Evolutionary conservation across 2,329 filamentous ascomycete species (phyloP), one percentile per base, ranked within the genome.

Genomic region (Phaeosphaeriaceae sp.): DNA sequence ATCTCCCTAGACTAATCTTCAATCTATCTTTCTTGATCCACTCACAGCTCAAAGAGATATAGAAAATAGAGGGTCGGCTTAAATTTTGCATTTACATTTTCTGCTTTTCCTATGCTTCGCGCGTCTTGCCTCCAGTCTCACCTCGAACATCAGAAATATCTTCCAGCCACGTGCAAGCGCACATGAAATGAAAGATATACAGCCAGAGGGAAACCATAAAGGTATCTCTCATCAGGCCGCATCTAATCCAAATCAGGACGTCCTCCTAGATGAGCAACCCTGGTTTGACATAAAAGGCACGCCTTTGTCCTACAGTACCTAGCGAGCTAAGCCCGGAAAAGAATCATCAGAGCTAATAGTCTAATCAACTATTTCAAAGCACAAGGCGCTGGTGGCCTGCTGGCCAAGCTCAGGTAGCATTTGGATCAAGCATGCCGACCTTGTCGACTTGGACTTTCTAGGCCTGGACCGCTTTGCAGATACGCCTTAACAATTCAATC

Each of bases 401-500:
- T 46, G 48, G 48, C 48, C 42, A 2, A 18, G 16, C 6, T 20
- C 42, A n/a, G 42, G 48, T 15, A 42, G 48, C 6, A 17, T 50
- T 2, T 50, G 42, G 29, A 42, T 50, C 18, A 50, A 50, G 23
- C 12, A 46, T 17, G 36, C 32, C 2, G 48, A 37, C 20, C 36
- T 46, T 11, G 42, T 50, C 16, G 48, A 50, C 8, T 13, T 50
- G 32, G 18, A 42, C 16, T 50, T 41, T 32, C 26, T 50, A 18
- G 23, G 32, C 12, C 17, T 50, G 1, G 5, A 15, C 8, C 42
- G 36, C 20, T 23, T 42, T 9, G 13, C 2, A 11, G 30, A 46
- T 21, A 50, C 48, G 6, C 37, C 48, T 28, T 28, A 30, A 28
- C 36, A 50, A 29, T 46, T 46, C 36, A 42, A 50, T 16, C 36